These are phyloP conservation scores for Trichoderma asperelloides DNA, from an alignment of 495 filamentous ascomycete genomes.

Conservation along the genomic window DNA sequence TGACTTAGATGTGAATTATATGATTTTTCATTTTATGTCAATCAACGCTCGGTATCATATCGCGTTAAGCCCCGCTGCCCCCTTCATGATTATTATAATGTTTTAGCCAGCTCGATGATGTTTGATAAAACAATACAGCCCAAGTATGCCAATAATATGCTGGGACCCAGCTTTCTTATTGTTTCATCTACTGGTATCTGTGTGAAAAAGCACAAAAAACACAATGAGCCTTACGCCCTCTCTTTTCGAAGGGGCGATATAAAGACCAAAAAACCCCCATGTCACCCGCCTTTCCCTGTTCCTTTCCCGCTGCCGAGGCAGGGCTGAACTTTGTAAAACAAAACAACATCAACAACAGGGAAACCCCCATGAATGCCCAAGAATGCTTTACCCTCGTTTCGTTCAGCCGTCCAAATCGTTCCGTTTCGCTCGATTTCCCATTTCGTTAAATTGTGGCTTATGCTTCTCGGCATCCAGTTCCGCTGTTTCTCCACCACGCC, in stretches of 20 bases:
- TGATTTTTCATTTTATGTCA: no score
- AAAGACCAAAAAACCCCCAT: background rate
- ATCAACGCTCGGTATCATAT: background rate
- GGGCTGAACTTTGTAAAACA: no score
- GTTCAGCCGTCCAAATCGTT: background rate
- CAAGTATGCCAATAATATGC: background rate
- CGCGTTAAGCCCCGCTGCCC: background rate
- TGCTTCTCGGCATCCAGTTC: background rate
- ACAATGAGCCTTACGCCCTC: background rate
- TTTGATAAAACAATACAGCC: background rate
- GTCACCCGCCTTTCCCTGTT: background rate
- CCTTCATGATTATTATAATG: background rate
- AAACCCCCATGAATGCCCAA: no score
- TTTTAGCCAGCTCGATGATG: background rate
- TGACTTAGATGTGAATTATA: no score
- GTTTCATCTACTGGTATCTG: conserved; percentile 6
- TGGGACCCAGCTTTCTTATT: conserved; percentile 1
- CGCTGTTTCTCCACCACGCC: background rate
- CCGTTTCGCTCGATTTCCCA: background rate
- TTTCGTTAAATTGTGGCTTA: background rate
- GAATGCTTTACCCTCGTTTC: background rate
- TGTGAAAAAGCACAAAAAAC: background rate
- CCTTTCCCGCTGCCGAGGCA: background rate
- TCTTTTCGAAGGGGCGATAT: background rate
- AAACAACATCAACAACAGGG: no score